phyloP scores from a whole-genome alignment of 176 grass and related monocot genomes.

The Zizania latifolia region DNA sequence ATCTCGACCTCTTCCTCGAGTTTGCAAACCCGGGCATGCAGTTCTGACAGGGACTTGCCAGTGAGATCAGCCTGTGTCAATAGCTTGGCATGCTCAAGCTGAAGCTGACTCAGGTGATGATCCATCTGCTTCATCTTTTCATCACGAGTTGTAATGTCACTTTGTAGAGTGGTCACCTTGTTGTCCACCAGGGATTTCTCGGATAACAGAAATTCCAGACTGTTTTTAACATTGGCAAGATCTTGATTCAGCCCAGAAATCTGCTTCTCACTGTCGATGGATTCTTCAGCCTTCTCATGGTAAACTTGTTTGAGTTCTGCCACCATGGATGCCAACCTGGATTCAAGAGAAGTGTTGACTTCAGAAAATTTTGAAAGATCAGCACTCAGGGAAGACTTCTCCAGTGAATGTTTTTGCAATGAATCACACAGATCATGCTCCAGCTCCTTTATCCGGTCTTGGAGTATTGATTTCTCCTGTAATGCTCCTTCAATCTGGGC shows the following conservation, averaged over 20 bases:
- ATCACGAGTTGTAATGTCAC: conserved; percentile 38
- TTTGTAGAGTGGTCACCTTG: conserved; percentile 34
- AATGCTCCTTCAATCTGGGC: conserved; percentile 32
- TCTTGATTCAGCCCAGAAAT: conserved; percentile 51
- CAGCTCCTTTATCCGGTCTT: conserved; percentile 42
- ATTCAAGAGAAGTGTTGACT: conserved; percentile 45
- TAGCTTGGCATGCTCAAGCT: conserved; percentile 58
- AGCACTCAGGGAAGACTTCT: conserved; percentile 48
- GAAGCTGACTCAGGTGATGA: conserved; percentile 50
- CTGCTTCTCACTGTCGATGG: conserved; percentile 24
- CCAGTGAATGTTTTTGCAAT: conserved; percentile 51
- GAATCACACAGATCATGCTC: conserved; percentile 50
- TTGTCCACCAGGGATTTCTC: conserved; percentile 48
- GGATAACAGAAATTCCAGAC: conserved; percentile 35
- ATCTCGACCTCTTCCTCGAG: conserved; percentile 61
- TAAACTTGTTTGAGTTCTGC: conserved; percentile 37
- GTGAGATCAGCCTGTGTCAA: conserved; percentile 23
- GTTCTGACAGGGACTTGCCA: conserved; percentile 7
- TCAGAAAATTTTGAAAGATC: conserved; percentile 49
- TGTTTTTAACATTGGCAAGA: conserved; percentile 34
- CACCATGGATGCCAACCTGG: conserved; percentile 31
- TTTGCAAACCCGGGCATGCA: conserved; percentile 39
- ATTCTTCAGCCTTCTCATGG: conserved; percentile 38
- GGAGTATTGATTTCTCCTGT: conserved; percentile 49
- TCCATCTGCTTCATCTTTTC: conserved; percentile 50